Base-by-base conservation (phyloP, 768 basidiomycete genomes). In the Paxillus rubicundulus region DNA sequence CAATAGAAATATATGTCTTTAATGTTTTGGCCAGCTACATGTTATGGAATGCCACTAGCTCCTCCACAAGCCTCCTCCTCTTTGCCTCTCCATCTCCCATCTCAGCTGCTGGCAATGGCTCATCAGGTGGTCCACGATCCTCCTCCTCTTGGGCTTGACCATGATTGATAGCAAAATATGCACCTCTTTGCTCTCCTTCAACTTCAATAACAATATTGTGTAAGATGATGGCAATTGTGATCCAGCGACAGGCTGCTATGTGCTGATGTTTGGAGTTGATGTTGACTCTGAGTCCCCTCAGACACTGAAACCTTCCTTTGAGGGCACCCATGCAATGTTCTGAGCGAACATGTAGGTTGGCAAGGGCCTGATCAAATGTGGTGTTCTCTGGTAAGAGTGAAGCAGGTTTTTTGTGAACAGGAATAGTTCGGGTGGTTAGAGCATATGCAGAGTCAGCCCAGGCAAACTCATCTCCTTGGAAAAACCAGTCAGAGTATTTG, bases 361-460 rank as follows among this genome's bases (percentile, higher is more conserved):
- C 30, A 8, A 53, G 49, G 9, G 39, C 49, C 14, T 34, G 18
- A 41, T 72, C 64, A 53, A 71, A 74, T 16, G 59, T 16, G 3
- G 57, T 50, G 58, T 72, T 72, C 10, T 56, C 52, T 2, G 64
- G 61, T 9, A 47, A 16, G 47, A 59, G 28, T 8, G 69, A 59
- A 7, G 65, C 70, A 7, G 72, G 72, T 30, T 62, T 38, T 42
- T 65, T 61, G 55, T 73, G 66, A 16, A 69, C 55, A 40, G 67
- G 63, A 21, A 72, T 67, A 54, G 58, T 66, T 45, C 27, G 61
- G 32, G 59, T 56, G 53, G 44, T 66, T 46, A 71, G 58, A 13
- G 60, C 28, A 56, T 72, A 71, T 28, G 70, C 68, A 20, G 47
- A 57, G 43, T 57, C 53, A 39, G 32, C 52, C 52, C 56, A 57